Evolutionary conservation across 106 monocot species (phyloP), one percentile per base, ranked within the genome.

Genomic region (Dactylorhiza incarnata): DNA sequence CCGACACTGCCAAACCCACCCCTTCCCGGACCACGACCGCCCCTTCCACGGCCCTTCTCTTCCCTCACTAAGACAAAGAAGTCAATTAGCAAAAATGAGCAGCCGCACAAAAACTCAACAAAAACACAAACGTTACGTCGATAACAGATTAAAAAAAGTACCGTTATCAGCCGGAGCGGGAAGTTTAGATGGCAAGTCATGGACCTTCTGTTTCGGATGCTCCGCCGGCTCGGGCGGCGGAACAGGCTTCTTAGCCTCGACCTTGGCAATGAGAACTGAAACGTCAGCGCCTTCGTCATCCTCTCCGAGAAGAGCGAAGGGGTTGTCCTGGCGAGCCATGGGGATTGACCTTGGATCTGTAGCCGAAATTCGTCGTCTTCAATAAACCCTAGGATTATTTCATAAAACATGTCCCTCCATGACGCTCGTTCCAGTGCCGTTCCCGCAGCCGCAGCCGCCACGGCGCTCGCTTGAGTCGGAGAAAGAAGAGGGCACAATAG

Each of bases 271-370:
- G 50, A 82, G 72, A 22, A 37, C 62, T 3, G 72, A 26, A 26
- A 76, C 77, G 63, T 62, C 76, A n/a, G 5, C 73, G n/a, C 76
- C 82, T 25, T 76, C 76, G 63, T 82, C 76, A 48, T 82, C 76
- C 1, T 82, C 82, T 4, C 66, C 77, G 20, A 82, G 82, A 70
- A 82, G 82, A n/a, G 77, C 29, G 44, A 77, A 82, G 9, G 76
- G 51, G 25, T 82, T 82, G 63, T 73, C 77, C 73, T 51, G 72
- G 43, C 62, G 49, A 59, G 73, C 82, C 77, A 82, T 82, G 56
- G 17, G 48, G 29, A 16, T 22, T 17, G 23, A 5, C 54, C 54
- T 7, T 26, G 24, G 55, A 5, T 53, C 55, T 14, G 29, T 26
- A 26, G 25, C 15, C 17, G 7, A 37, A 51, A 25, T 43, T 9